Conservation (phyloP, 352 stramenopile genomes). For the Blastocystis sp. region DNA sequence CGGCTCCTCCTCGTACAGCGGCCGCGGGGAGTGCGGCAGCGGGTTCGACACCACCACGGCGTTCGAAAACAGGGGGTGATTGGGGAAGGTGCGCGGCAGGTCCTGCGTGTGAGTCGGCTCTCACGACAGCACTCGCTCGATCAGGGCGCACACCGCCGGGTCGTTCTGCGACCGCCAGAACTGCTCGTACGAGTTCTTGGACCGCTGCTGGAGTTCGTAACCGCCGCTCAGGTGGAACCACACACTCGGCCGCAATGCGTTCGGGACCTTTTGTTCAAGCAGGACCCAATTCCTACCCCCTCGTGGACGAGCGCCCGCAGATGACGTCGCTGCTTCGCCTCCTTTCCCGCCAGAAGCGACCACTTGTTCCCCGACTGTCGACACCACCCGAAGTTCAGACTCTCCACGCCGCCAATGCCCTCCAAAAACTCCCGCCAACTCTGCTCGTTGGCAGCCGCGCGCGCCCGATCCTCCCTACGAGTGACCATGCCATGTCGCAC, state of each 20-base stretch:
- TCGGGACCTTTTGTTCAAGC: not conserved
- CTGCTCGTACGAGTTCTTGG: constrained; percentile 18
- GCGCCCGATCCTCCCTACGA: not conserved
- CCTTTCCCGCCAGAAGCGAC: not conserved
- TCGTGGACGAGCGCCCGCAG: constrained; percentile 10
- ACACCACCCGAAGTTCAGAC: constrained; percentile 9
- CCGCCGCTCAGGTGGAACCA: constrained; percentile 56
- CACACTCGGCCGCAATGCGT: constrained; percentile 6
- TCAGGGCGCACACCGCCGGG: not conserved
- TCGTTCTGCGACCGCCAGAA: not conserved
- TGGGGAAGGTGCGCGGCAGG: constrained; percentile 45
- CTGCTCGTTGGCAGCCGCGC: not conserved
- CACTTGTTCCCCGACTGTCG: constrained; percentile 40
- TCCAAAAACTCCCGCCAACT: constrained; percentile 27
- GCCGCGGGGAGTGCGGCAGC: no score
- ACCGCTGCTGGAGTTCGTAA: constrained; percentile 1
- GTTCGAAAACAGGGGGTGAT: constrained; percentile 17
- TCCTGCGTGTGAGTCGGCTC: not conserved
- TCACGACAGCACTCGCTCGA: not conserved
- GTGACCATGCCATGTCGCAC: not conserved
- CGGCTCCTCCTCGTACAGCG: constrained; percentile 16
- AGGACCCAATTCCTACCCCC: constrained; percentile 10
- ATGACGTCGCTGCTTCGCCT: not conserved
- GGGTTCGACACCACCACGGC: not conserved
- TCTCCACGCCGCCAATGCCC: constrained; percentile 22